phyloP scores from a whole-genome alignment of 495 filamentous ascomycete species.

The Xylaria telfairii region DNA sequence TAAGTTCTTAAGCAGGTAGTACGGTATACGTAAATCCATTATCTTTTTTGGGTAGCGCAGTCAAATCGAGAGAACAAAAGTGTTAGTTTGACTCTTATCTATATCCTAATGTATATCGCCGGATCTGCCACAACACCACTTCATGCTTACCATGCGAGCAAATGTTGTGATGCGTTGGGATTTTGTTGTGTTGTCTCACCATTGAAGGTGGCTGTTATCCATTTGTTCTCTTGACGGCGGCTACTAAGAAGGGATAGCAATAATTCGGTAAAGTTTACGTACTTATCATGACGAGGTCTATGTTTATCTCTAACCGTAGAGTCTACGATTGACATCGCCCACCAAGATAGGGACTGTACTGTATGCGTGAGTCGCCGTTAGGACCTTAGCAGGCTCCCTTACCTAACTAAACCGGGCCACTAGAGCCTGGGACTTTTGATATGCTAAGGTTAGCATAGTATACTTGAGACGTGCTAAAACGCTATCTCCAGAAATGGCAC shows the following conservation, averaged over 20 bases:
- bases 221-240: not conserved
- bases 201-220: not conserved
- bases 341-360: not conserved
- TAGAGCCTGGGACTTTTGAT: not conserved
- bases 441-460: too few relatives aligned
- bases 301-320: not conserved
- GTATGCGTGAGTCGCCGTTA: too few relatives aligned
- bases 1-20: too few relatives aligned
- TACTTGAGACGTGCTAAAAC: not conserved
- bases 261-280: constrained; percentile 1
- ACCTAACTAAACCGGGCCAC: too few relatives aligned
- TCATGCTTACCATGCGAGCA: not conserved
- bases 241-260: not conserved
- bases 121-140: not conserved
- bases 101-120: not conserved
- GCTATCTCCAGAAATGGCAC: too few relatives aligned
- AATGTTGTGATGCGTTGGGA: not conserved
- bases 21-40: too few relatives aligned
- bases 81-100: too few relatives aligned
- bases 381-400: too few relatives aligned
- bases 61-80: too few relatives aligned
- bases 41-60: too few relatives aligned
- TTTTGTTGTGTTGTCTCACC: not conserved
- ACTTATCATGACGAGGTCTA: not conserved
- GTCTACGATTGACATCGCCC: not conserved